phyloP scores from a whole-genome alignment of 306 rosid genomes.

The Dryas alaskensis region DNA sequence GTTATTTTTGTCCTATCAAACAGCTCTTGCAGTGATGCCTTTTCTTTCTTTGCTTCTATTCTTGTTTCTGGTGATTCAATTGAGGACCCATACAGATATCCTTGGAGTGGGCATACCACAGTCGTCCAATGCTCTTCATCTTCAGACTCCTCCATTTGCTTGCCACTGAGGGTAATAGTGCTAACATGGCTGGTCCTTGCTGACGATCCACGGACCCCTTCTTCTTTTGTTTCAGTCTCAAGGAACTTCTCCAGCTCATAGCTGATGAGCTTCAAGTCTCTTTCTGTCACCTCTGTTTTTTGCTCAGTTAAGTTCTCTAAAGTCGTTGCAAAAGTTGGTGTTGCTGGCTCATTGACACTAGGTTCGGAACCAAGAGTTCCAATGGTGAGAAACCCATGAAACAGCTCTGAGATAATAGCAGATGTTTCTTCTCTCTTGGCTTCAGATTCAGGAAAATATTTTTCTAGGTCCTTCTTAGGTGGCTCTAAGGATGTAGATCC shows the following conservation, averaged over 20 bases:
- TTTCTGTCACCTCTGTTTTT: conserved; percentile 55
- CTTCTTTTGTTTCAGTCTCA: conserved; percentile 63
- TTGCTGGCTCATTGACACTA: conserved; percentile 54
- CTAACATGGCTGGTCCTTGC: conserved; percentile 70
- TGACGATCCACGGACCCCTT: conserved; percentile 52
- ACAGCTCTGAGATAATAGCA: conserved; percentile 50
- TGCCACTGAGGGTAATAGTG: conserved; percentile 56
- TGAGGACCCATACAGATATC: conserved; percentile 75
- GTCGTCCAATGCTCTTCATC: conserved; percentile 55
- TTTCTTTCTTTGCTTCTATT: conserved; percentile 55
- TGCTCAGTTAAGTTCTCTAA: conserved; percentile 42
- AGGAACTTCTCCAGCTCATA: conserved; percentile 74
- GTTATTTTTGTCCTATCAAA: conserved; percentile 55
- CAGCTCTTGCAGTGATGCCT: conserved; percentile 58
- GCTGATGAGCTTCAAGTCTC: conserved; percentile 67
- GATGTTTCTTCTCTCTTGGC: conserved; percentile 42
- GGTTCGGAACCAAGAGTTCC: conserved; percentile 82
- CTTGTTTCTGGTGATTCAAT: conserved; percentile 50
- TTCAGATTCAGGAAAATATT: conserved; percentile 33
- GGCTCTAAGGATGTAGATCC: conserved; percentile 37
- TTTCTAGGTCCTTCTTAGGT: conserved; percentile 41
- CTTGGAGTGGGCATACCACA: conserved; percentile 80
- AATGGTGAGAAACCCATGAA: conserved; percentile 84
- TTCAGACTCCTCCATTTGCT: conserved; percentile 50
- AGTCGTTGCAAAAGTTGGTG: conserved; percentile 76